Evolutionary conservation across 768 basidiomycete genomes (phyloP), one percentile per base, ranked within the genome.

Genomic region (Lactifluus rugatus): DNA sequence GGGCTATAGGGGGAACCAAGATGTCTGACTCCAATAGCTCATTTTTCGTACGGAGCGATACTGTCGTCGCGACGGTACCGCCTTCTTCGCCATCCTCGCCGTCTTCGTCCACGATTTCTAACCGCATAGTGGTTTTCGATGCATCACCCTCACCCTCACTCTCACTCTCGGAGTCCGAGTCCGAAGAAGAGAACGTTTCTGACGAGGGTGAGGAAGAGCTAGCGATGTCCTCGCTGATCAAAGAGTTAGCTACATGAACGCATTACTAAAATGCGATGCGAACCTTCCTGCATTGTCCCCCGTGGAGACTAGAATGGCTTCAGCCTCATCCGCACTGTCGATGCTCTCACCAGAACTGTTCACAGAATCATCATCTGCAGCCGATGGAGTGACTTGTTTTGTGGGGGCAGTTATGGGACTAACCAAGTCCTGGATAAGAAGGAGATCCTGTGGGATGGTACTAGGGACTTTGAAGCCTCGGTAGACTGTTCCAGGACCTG

Each of bases 321-420:
- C 85, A 46, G 88, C 82, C 67, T 89, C 89, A 39, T 82, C 81
- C 66, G 87, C 86, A 60, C 87, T 89, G 56, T 77, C 81, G 39
- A 70, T 71, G 46, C 66, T 71, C 46, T 68, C 67, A 19, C 75
- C 75, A 17, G 82, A 79, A 63, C 82, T 84, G 57, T 74, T 72
- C 53, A 81, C 81, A 16, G 66, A 72, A 65, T 78, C 76, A 53
- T 82, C 46, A 5, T 55, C 78, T 11, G 74, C 69, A 16, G 44
- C 32, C 17, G 36, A 52, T 17, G 53, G 31, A 8, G 21, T 36
- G 4, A 48, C 14, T 8, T 50, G 47, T 17, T 32, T 37, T n/a
- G 45, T 19, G 23, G 34, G 44, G 16, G 54, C 46, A 31, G 62
- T 53, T 13, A 68, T 48, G 0, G 70, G 66, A 17, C 81, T 83